These are phyloP conservation scores for Platanthera guangdongensis DNA, from an alignment of 106 monocot species.

Conservation along the genomic window DNA sequence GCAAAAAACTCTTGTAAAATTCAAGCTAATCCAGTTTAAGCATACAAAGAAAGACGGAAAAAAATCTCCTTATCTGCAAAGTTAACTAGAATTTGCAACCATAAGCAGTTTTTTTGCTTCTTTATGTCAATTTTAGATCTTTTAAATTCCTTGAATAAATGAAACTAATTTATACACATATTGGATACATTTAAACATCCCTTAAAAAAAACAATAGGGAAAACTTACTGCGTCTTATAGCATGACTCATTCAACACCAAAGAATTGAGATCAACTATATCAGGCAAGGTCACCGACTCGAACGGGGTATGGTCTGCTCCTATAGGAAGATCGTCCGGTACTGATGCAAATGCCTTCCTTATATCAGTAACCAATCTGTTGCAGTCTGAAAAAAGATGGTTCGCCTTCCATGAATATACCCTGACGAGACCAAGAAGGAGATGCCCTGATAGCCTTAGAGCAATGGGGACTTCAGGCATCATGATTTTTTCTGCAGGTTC, in stretches of 20 bases:
- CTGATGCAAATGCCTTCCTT: constrained; percentile 32
- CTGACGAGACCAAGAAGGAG: constrained; percentile 71
- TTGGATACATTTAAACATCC: neutral
- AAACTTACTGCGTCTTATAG: constrained; percentile 29
- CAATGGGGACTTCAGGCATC: constrained; percentile 78
- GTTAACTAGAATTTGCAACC: neutral
- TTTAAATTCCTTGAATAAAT: neutral
- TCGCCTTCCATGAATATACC: constrained; percentile 88
- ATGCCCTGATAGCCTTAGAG: constrained; percentile 82
- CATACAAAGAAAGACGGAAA: neutral
- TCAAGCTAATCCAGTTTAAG: neutral
- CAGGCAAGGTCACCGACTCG: constrained; percentile 68
- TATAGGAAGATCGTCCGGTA: constrained; percentile 47
- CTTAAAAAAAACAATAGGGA: neutral
- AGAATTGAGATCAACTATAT: constrained; percentile 67
- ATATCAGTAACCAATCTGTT: constrained; percentile 40
- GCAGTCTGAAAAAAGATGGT: constrained; percentile 70
- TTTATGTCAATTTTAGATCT: neutral
- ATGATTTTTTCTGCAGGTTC: constrained; percentile 51
- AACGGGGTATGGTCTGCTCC: constrained; percentile 54
- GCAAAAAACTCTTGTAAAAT: too few species aligned
- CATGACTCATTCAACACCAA: constrained; percentile 46
- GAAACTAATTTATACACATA: too few species aligned
- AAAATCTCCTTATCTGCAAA: neutral
- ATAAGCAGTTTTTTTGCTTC: neutral